Conservation (phyloP, 768 basidiomycete genomes). For the Stropharia rugosoannulata region DNA sequence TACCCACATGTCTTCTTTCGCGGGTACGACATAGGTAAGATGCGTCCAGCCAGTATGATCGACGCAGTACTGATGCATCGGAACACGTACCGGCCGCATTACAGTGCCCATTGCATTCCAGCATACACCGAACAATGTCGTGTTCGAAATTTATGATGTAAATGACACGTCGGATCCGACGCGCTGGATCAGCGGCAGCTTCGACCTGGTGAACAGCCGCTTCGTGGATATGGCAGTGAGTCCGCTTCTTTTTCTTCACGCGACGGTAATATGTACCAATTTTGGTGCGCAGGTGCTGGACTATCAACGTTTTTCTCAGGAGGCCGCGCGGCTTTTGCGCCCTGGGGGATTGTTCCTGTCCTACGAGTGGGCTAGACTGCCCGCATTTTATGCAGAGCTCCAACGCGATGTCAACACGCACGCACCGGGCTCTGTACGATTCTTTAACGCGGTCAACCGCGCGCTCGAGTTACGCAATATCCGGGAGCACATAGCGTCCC, state of each 20-base stretch:
- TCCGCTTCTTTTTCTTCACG: not conserved
- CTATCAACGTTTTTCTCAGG: conserved; percentile 51
- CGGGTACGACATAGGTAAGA: conserved; percentile 76
- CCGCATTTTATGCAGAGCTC: conserved; percentile 36
- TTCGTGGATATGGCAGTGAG: conserved; percentile 59
- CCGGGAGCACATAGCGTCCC: conserved; percentile 28
- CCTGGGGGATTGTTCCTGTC: conserved; percentile 72
- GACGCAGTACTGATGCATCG: conserved; percentile 13
- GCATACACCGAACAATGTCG: conserved; percentile 58
- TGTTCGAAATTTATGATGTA: conserved; percentile 67
- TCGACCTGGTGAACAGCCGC: conserved; percentile 72
- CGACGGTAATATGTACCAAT: not conserved
- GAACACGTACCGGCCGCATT: conserved; percentile 3
- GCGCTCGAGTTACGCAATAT: conserved; percentile 38
- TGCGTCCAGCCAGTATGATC: conserved; percentile 6
- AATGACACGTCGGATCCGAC: conserved; percentile 39
- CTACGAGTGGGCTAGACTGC: conserved; percentile 49
- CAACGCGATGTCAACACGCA: conserved; percentile 29
- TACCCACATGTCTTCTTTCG: conserved; percentile 67
- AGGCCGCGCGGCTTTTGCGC: conserved; percentile 63
- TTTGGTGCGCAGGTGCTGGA: conserved; percentile 46
- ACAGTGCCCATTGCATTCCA: conserved; percentile 72
- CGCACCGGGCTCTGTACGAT: conserved; percentile 37
- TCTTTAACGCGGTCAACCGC: conserved; percentile 36
- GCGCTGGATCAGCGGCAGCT: conserved; percentile 50